Evolutionary conservation across 352 stramenopile species (phyloP).

Genomic region (Phytophthora rubi): DNA sequence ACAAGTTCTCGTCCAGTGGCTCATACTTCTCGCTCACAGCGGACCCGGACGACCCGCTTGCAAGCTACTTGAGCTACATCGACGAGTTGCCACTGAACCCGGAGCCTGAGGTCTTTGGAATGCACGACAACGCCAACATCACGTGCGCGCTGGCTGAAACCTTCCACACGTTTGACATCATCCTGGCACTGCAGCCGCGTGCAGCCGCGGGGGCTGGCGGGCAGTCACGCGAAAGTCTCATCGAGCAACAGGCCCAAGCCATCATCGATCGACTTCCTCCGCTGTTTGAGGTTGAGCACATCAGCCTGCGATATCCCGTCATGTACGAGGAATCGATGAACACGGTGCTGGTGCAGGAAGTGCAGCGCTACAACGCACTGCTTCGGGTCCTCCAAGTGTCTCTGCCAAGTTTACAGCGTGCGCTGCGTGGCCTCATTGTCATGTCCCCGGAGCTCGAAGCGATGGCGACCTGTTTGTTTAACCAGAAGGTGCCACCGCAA

Average conservation of each 20-base stretch:
- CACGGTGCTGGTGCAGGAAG: constrained; percentile 92
- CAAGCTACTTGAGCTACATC: constrained; percentile 94
- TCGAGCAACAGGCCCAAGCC: constrained; percentile 69
- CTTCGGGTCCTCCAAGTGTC: constrained; percentile 70
- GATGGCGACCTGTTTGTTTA: constrained; percentile 87
- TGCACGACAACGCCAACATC: constrained; percentile 96
- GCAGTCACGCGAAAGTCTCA: constrained; percentile 81
- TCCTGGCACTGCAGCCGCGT: constrained; percentile 79
- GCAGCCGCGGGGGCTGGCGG: constrained; percentile 64
- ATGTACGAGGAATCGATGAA: constrained; percentile 96
- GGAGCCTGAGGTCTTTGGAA: constrained; percentile 93
- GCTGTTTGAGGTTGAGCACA: constrained; percentile 82
- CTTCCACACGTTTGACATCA: constrained; percentile 89
- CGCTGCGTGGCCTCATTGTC: constrained; percentile 81
- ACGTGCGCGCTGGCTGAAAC: constrained; percentile 92
- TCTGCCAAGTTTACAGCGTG: constrained; percentile 74
- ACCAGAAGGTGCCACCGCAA: constrained; percentile 88
- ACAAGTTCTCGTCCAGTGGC: constrained; percentile 82
- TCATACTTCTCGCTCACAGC: constrained; percentile 88
- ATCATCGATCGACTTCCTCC: constrained; percentile 71
- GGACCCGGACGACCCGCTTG: constrained; percentile 70
- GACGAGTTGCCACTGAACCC: constrained; percentile 91
- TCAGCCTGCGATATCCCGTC: constrained; percentile 88
- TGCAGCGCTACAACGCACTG: constrained; percentile 87
- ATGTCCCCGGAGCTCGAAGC: constrained; percentile 88